Conservation (phyloP, 768 basidiomycete genomes). For the Xanthoconium stramineum region DNA sequence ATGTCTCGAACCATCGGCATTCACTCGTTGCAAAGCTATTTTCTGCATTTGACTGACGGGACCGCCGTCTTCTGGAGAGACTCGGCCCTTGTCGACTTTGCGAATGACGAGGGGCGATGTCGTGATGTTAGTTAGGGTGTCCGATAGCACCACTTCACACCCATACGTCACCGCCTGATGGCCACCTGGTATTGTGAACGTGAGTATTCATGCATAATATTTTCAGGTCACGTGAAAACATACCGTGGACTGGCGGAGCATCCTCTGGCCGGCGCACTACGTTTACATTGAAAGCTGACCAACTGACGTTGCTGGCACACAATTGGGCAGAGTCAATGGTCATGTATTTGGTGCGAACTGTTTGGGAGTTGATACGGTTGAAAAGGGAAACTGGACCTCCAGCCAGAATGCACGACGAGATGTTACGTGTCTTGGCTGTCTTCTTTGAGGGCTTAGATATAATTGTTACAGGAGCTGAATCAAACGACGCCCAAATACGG, state of each 20-base stretch:
- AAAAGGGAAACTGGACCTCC: constrained; percentile 90
- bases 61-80: constrained; percentile 84
- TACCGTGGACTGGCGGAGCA: constrained; percentile 56
- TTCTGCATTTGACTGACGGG: constrained; percentile 98
- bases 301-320: constrained; percentile 85
- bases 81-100: constrained; percentile 88
- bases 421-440: constrained; percentile 92
- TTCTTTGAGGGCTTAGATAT: constrained; percentile 98
- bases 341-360: constrained; percentile 97
- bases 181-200: constrained; percentile 47
- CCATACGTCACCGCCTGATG: constrained; percentile 91
- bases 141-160: constrained; percentile 81
- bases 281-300: constrained; percentile 94
- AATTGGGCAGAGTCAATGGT: constrained; percentile 81
- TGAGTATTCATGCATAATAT: constrained; percentile 37
- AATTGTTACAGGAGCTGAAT: constrained; percentile 89
- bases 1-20: constrained; percentile 77
- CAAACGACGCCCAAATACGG: constrained; percentile 87
- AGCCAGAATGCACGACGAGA: constrained; percentile 84
- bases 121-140: constrained; percentile 79
- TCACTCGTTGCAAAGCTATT: constrained; percentile 84
- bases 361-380: constrained; percentile 95
- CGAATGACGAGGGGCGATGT: constrained; percentile 85
- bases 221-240: constrained; percentile 52
- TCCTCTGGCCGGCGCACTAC: constrained; percentile 76